These are phyloP conservation scores for Diaporthe batatas DNA, from an alignment of 2,329 filamentous ascomycete species.

Conservation along the genomic window DNA sequence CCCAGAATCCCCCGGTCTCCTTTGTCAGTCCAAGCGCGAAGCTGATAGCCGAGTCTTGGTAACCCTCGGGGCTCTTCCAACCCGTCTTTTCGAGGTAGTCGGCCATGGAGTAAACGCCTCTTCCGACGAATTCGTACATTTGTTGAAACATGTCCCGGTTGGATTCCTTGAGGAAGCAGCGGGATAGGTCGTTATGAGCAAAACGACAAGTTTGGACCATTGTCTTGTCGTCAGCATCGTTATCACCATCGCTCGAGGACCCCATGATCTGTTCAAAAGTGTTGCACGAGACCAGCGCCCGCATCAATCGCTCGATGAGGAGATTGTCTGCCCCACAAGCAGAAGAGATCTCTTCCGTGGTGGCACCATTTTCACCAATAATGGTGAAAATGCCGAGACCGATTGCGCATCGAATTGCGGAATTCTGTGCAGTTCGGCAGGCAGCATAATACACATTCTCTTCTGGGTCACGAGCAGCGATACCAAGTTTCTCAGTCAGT, in stretches of 20 bases:
- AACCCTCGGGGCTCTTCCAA: neutral
- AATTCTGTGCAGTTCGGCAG: neutral
- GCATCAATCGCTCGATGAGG: neutral
- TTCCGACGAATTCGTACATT: neutral
- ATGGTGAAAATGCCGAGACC: neutral
- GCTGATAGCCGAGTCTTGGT: neutral
- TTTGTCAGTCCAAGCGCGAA: neutral
- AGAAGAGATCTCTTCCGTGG: neutral
- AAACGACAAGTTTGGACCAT: neutral
- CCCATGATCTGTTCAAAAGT: neutral
- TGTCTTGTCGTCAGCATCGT: neutral
- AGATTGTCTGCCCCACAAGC: neutral
- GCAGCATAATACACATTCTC: neutral
- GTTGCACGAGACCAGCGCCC: neutral
- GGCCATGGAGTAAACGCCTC: neutral
- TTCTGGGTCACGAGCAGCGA: neutral
- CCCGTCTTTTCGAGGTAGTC: neutral
- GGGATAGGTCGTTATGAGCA: neutral
- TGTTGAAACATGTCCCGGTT: neutral
- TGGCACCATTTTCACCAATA: neutral
- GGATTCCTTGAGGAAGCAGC: neutral
- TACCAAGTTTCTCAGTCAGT: neutral
- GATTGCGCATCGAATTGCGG: neutral
- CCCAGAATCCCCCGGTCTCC: neutral
- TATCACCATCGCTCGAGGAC: neutral